Base-by-base conservation (phyloP, 495 filamentous ascomycete genomes). In the Viridothelium virens region DNA sequence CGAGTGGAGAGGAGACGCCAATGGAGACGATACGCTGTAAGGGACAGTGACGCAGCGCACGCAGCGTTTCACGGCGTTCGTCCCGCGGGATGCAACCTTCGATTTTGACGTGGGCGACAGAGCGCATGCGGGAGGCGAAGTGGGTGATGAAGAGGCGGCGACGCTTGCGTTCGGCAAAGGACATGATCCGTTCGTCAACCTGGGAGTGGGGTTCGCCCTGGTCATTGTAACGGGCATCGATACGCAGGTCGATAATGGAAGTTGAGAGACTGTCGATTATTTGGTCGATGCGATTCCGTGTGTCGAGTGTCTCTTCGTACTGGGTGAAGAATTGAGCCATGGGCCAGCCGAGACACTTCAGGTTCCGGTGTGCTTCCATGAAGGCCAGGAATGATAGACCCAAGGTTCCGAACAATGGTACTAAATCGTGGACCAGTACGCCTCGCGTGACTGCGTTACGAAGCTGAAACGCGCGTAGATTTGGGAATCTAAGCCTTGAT, bases 41-140 rank as follows among this genome's bases (percentile, higher is more conserved):
- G 3, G 68, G 70, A 63, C 69, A 77, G 1, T 64, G 56, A 46
- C 71, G 72, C 10, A 77, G 50, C 11, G 74, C 74, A 7, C 74
- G 71, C n/a, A 77, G 37, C 11, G 68, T 70, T 70, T 77, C 74
- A 38, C 74, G 69, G 56, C 71, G 70, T 63, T 77, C 74, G 63
- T 77, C 74, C 3, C 74, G 70, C 5, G 74, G 73, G 18, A 77
- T 68, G 11, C 72, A 72, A n/a, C 74, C 74, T 69, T 77, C 74
- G 14, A 77, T 68, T 64, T 77, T 77, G 63, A 77, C 71, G 38
- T 67, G 67, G 39, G 71, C 63, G 3, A 77, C 48, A n/a, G 72
- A 72, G 1, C 14, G 70, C 73, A 77, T 73, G 31, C 67, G 69
- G 7, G 70, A 44, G 6, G 73, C 73, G 56, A 77, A 77, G n/a